Conservation (phyloP, 371 early-diverging fungal genomes). For the Parasitella parasitica region DNA sequence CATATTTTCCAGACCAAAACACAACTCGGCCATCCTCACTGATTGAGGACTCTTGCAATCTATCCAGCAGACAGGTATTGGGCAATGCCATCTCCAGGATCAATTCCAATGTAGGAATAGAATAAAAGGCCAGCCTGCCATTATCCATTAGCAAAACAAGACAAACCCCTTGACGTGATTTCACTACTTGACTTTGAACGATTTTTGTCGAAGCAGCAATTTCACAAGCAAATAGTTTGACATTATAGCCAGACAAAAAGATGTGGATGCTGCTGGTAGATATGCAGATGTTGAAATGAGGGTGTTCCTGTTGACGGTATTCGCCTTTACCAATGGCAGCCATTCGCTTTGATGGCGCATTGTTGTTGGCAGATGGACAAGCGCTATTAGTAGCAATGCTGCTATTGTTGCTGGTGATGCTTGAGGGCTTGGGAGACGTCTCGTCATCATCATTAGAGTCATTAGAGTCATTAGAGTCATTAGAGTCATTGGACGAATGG, state of each 20-base stretch:
- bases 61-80: not conserved
- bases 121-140: slow-evolving; percentile 27
- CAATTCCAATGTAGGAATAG: slow-evolving; percentile 29
- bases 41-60: slow-evolving; percentile 32
- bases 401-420: slow-evolving; percentile 3
- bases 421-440: not conserved
- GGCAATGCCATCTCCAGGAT: slow-evolving; percentile 17
- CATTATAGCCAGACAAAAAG: slow-evolving; percentile 31
- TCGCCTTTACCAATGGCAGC: slow-evolving; percentile 28
- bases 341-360: slow-evolving; percentile 21
- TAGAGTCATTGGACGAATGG: not conserved
- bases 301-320: slow-evolving; percentile 33
- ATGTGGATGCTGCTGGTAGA: slow-evolving; percentile 11
- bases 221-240: slow-evolving; percentile 28
- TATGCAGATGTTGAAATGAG: slow-evolving; percentile 34
- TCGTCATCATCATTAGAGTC: too few species aligned
- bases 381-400: not conserved
- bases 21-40: slow-evolving; percentile 51
- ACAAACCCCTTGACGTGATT: slow-evolving; percentile 25
- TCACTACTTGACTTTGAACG: slow-evolving; percentile 21
- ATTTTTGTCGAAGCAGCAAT: slow-evolving; percentile 7
- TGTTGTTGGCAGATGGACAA: not conserved
- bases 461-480: too few species aligned
- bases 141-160: slow-evolving; percentile 23
- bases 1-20: slow-evolving; percentile 46